phyloP scores from a whole-genome alignment of 208 protist genomes.

The Trypanosoma caninum region DNA sequence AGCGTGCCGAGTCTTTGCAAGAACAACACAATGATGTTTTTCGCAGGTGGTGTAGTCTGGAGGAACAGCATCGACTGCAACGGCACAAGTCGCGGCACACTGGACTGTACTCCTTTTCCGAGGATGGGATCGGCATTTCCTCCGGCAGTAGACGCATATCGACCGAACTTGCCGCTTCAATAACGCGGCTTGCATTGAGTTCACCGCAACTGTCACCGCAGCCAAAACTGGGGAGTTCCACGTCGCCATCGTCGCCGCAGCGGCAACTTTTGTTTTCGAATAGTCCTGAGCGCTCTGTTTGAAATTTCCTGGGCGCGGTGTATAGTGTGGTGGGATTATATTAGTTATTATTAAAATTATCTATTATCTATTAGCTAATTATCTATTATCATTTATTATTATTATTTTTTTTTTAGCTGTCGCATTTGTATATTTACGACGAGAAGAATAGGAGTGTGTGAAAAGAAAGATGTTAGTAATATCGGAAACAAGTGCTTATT shows the following conservation, averaged over 20 bases:
- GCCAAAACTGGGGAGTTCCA: too few species aligned
- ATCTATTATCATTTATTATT: too few species aligned
- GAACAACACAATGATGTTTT: constrained; percentile 11
- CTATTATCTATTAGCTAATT: too few species aligned
- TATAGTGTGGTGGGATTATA: not conserved
- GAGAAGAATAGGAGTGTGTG: too few species aligned
- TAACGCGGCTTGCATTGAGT: not conserved
- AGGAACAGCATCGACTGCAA: constrained; percentile 5
- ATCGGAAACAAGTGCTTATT: too few species aligned
- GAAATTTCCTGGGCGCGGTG: not conserved
- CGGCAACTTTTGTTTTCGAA: not conserved
- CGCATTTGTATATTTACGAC: too few species aligned
- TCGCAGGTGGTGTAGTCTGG: constrained; percentile 8
- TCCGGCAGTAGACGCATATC: constrained; percentile 3
- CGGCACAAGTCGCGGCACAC: not conserved
- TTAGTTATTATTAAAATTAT: not conserved
- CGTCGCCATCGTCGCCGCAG: not conserved
- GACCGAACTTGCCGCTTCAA: constrained; percentile 2
- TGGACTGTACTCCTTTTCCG: constrained; percentile 11
- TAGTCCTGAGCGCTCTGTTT: constrained; percentile 5
- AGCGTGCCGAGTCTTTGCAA: not conserved
- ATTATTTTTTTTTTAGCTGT: too few species aligned
- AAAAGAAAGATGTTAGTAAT: too few species aligned
- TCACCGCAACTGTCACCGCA: not conserved
- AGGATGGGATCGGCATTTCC: constrained; percentile 2